Conservation (phyloP, 1,139 yeast genomes). For the Nakaseomyces sp. region DNA sequence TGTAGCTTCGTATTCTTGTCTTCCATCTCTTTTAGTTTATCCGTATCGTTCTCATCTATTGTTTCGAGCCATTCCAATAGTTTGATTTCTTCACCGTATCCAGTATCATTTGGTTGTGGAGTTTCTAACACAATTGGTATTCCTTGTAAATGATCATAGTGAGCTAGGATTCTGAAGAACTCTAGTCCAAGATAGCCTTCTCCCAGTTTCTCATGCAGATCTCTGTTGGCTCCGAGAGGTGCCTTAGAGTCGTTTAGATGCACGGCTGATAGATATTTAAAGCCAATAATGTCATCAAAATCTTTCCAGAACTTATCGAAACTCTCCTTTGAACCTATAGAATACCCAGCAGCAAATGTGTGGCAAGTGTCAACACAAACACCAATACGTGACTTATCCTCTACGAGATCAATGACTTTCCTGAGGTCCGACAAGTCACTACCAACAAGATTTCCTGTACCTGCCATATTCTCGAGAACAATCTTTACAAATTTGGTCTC, state of each 20-base stretch:
- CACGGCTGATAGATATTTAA: constrained; percentile 64
- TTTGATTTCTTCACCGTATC: constrained; percentile 79
- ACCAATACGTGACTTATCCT: constrained; percentile 75
- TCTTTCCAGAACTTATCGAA: constrained; percentile 62
- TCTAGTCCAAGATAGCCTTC: constrained; percentile 84
- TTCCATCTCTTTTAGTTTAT: constrained; percentile 36
- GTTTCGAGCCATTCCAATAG: constrained; percentile 33
- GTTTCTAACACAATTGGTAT: constrained; percentile 88
- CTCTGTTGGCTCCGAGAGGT: constrained; percentile 83
- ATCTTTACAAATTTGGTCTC: constrained; percentile 74
- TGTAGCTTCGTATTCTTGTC: constrained; percentile 44
- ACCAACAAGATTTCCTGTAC: constrained; percentile 88
- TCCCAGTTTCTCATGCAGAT: constrained; percentile 84
- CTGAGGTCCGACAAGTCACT: constrained; percentile 67
- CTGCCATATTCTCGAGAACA: constrained; percentile 96
- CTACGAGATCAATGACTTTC: constrained; percentile 65
- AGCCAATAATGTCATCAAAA: constrained; percentile 68
- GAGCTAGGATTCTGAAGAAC: constrained; percentile 65
- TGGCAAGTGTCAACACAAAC: constrained; percentile 96
- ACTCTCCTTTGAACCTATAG: constrained; percentile 49
- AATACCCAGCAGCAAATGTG: constrained; percentile 93
- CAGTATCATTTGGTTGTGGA: constrained; percentile 56
- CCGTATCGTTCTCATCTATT: constrained; percentile 43
- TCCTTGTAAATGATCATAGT: constrained; percentile 48
- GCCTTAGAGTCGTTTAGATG: constrained; percentile 94